A percentile compares a stretch with the other conserved stretches of the same genome.
These are phyloP conservation scores for Albugo laibachii DNA, from an alignment of 352 stramenopile genomes.

Conservation along the genomic window DNA sequence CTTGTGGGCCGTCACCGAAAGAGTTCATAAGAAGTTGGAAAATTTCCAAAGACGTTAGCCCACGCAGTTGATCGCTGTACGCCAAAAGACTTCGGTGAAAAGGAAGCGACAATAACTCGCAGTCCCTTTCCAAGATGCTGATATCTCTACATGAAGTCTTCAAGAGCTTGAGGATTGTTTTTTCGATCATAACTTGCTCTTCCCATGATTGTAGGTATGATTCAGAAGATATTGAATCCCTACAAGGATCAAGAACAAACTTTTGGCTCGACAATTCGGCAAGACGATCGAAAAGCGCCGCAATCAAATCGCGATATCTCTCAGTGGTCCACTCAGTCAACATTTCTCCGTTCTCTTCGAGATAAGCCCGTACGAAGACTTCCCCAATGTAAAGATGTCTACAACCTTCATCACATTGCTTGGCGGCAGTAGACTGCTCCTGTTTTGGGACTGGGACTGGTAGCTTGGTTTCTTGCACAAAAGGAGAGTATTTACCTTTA, in stretches of 20 bases:
- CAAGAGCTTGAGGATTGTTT: conserved; percentile 39
- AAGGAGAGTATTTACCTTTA: conserved; percentile 35
- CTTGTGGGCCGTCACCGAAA: conserved; percentile 1
- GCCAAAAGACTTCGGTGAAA: conserved; percentile 41
- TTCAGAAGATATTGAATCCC: background rate
- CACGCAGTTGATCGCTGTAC: conserved; percentile 56
- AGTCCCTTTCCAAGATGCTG: conserved; percentile 31
- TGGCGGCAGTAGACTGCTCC: conserved; percentile 2
- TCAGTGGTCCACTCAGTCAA: conserved; percentile 47
- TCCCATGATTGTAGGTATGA: conserved; percentile 34
- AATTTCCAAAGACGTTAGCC: conserved; percentile 46
- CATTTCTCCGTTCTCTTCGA: conserved; percentile 61
- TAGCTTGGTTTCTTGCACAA: background rate
- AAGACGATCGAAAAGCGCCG: conserved; percentile 35
- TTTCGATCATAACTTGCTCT: conserved; percentile 60
- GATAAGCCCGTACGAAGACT: conserved; percentile 65
- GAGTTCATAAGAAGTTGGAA: conserved; percentile 31
- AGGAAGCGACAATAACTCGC: conserved; percentile 34
- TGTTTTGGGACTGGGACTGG: conserved; percentile 11
- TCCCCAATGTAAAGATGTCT: conserved; percentile 52
- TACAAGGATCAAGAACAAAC: conserved; percentile 18
- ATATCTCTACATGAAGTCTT: conserved; percentile 27
- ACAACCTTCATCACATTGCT: conserved; percentile 15
- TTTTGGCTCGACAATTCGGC: conserved; percentile 27
- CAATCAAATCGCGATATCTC: conserved; percentile 47